Evolutionary conservation across 2,329 filamentous ascomycete genomes (phyloP).

Genomic region (Paraphoma sp.): DNA sequence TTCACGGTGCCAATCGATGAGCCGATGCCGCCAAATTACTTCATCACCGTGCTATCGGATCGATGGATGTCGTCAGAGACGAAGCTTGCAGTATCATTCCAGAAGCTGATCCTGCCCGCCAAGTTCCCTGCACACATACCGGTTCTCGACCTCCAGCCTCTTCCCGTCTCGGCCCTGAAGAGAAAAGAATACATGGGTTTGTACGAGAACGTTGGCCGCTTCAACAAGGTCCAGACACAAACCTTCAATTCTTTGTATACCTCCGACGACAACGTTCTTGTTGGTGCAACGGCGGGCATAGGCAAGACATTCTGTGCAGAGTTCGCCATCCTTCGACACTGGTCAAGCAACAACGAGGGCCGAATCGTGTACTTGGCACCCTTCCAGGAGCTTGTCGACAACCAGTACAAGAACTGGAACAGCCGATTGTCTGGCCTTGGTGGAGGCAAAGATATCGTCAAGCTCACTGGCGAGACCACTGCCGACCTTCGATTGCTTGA

Average conservation of each 20-base stretch:
- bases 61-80: constrained; percentile 99
- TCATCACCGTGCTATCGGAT: constrained; percentile 92
- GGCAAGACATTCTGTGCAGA: constrained; percentile 98
- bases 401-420: constrained; percentile 83
- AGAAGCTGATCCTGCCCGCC: constrained; percentile 91
- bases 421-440: constrained; percentile 73
- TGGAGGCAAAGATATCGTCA: constrained; percentile 88
- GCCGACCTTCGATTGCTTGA: constrained; percentile 90
- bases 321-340: constrained; percentile 88
- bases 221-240: constrained; percentile 98
- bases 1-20: constrained; percentile 97
- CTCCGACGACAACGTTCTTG: constrained; percentile 90
- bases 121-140: constrained; percentile 95
- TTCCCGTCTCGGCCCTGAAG: constrained; percentile 89
- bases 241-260: constrained; percentile 93
- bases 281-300: constrained; percentile 91
- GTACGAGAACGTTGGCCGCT: constrained; percentile 83
- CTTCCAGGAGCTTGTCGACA: constrained; percentile 90
- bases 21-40: constrained; percentile 98
- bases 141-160: constrained; percentile 86
- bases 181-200: constrained; percentile 79
- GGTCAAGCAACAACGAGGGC: constrained; percentile 73
- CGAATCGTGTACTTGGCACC: constrained; percentile 94
- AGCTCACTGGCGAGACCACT: constrained; percentile 90
- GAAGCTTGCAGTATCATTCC: constrained; percentile 89